Conservation (phyloP, 2,329 filamentous ascomycete species). For the Pestalotiopsis sp. region DNA sequence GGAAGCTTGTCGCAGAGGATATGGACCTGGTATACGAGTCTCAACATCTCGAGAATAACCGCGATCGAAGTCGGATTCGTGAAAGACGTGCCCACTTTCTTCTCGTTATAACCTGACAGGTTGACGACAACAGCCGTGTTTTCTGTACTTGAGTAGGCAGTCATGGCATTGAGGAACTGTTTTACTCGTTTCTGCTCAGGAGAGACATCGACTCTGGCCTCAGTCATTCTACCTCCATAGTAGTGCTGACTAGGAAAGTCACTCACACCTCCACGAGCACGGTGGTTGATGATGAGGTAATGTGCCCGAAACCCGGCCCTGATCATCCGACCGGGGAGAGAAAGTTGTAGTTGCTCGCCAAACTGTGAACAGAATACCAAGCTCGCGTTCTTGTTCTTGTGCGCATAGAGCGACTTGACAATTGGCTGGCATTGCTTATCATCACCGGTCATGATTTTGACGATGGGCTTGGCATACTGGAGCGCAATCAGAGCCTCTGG, state of each 20-base stretch:
- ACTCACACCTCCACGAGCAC: background rate
- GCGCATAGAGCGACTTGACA: background rate
- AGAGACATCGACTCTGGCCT: background rate
- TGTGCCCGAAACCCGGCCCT: background rate
- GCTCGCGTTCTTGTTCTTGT: background rate
- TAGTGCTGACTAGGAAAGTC: background rate
- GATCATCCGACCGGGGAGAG: background rate
- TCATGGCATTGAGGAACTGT: background rate
- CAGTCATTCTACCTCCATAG: background rate
- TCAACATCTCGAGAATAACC: background rate
- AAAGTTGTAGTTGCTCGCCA: background rate
- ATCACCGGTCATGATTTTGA: background rate
- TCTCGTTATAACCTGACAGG: background rate
- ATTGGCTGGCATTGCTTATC: background rate
- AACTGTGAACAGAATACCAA: background rate
- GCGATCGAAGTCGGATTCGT: background rate
- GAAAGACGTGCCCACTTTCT: background rate
- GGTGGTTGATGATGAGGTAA: background rate
- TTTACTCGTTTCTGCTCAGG: background rate
- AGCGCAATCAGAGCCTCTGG: background rate
- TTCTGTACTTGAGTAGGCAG: background rate
- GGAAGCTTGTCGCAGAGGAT: background rate
- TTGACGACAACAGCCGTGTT: background rate
- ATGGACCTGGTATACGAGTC: background rate
- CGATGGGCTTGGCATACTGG: background rate